Evolutionary conservation across 202 grass and related monocot species (phyloP), one percentile per base, ranked within the genome.

Genomic region (Musa balbisiana): DNA sequence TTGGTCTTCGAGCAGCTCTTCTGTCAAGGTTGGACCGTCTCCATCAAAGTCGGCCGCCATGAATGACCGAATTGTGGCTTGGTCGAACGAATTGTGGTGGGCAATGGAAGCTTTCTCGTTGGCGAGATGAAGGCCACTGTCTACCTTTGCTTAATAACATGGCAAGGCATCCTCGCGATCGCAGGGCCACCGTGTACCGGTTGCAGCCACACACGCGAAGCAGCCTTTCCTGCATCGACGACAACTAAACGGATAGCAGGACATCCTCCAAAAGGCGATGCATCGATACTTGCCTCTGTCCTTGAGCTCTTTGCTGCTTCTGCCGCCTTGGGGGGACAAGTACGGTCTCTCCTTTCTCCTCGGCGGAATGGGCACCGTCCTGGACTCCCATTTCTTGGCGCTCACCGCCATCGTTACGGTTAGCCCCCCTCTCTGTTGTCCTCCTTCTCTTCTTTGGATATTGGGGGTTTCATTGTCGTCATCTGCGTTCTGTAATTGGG

Each of bases 351-450:
- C 49, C 74, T 64, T 77, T 11, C 60, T 24, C 1, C 43, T 22
- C 21, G 43, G 6, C 12, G 6, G 11, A 53, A 97, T 98, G 95
- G 95, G 95, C 22, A 92, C 95, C 63, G 88, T 92, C 58, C 59
- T 94, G 52, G 94, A 98, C 73, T 98, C 94, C 21, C 87, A 92
- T 85, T 94, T 98, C 83, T 62, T 98, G 81, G 94, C 88, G 59
- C 88, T 98, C 58, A 94, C 94, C 6, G 94, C 94, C 77, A 81
- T 98, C 80, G 94, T 98, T 65, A 98, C 94, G 14, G 94, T 98
- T 53, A 80, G 51, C 72, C n/a, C 58, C 52, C 15, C 13, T 67
- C 49, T 22, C 14, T 73, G n/a, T 75, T 49, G n/a, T 20, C 49
- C 13, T 78, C 1, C 53, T 51, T 17, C n/a, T 59, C 3, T 66